Evolutionary conservation across 495 filamentous ascomycete genomes (phyloP).

Genomic region (Penicillium cataractarum): DNA sequence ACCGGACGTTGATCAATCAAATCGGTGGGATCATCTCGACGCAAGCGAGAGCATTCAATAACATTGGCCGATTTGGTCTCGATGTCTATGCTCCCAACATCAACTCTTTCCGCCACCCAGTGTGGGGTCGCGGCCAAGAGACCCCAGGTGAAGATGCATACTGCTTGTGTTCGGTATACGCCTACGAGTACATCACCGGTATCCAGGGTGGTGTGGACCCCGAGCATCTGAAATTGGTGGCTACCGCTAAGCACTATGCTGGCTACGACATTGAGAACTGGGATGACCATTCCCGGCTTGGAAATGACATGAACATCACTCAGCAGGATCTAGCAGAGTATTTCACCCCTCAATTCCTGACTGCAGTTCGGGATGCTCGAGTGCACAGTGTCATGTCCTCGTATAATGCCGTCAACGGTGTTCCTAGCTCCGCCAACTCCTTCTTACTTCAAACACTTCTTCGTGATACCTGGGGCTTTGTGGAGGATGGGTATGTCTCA

Average conservation of each 20-base stretch:
- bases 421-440: constrained; percentile 57
- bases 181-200: constrained; percentile 61
- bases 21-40: constrained; percentile 62
- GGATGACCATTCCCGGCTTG: constrained; percentile 54
- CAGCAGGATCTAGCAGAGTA: constrained; percentile 61
- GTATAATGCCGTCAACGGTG: constrained; percentile 64
- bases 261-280: constrained; percentile 69
- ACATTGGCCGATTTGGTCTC: constrained; percentile 58
- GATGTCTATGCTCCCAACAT: constrained; percentile 72
- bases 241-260: constrained; percentile 68
- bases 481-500: constrained; percentile 58
- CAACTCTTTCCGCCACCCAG: constrained; percentile 65
- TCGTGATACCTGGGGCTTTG: constrained; percentile 51
- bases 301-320: constrained; percentile 58
- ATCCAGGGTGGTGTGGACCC: constrained; percentile 58
- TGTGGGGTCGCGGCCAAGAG: constrained; percentile 66
- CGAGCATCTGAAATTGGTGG: constrained; percentile 55
- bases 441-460: constrained; percentile 62
- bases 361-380: constrained; percentile 53
- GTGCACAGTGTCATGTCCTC: constrained; percentile 63
- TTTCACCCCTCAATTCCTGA: constrained; percentile 41
- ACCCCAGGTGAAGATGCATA: constrained; percentile 66
- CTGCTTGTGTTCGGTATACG: constrained; percentile 55
- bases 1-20: constrained; percentile 59
- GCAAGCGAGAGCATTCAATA: constrained; percentile 70